Conservation (phyloP, 2,329 filamentous ascomycete genomes). For the Beauveria australis region DNA sequence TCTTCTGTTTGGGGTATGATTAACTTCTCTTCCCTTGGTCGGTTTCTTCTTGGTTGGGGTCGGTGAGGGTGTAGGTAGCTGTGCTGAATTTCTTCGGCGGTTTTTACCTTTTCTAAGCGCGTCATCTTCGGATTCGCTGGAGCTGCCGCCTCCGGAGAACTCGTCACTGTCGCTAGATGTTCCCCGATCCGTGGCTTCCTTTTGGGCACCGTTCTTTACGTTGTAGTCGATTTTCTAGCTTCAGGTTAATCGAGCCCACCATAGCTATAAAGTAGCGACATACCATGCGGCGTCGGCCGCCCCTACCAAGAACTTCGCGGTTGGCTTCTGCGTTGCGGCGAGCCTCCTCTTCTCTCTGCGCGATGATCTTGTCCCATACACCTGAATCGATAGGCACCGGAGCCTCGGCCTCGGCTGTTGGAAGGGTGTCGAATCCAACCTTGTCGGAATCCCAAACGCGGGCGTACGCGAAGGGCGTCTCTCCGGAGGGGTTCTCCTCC, state of each 20-base stretch:
- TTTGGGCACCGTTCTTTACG: background rate
- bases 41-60: slow-evolving; percentile 19
- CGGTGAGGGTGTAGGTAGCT: slow-evolving; percentile 17
- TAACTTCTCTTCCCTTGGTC: slow-evolving; percentile 22
- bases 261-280: slow-evolving; percentile 10
- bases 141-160: background rate
- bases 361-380: slow-evolving; percentile 86
- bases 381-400: slow-evolving; percentile 52
- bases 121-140: slow-evolving; percentile 15
- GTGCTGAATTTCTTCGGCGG: slow-evolving; percentile 19
- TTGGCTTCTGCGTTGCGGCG: slow-evolving; percentile 60
- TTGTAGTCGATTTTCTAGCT: slow-evolving; percentile 28
- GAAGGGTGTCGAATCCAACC: slow-evolving; percentile 56
- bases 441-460: slow-evolving; percentile 86
- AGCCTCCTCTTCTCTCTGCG: slow-evolving; percentile 71
- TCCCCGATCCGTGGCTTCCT: background rate
- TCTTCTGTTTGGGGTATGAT: slow-evolving; percentile 24
- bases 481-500: slow-evolving; percentile 55
- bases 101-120: slow-evolving; percentile 27
- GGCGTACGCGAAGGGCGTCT: slow-evolving; percentile 82
- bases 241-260: background rate
- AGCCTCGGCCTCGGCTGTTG: slow-evolving; percentile 42
- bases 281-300: slow-evolving; percentile 59
- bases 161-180: background rate
- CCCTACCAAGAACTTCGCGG: slow-evolving; percentile 73